Evolutionary conservation across 352 stramenopile species (phyloP).

Genomic region (Phytophthora cryptogea): DNA sequence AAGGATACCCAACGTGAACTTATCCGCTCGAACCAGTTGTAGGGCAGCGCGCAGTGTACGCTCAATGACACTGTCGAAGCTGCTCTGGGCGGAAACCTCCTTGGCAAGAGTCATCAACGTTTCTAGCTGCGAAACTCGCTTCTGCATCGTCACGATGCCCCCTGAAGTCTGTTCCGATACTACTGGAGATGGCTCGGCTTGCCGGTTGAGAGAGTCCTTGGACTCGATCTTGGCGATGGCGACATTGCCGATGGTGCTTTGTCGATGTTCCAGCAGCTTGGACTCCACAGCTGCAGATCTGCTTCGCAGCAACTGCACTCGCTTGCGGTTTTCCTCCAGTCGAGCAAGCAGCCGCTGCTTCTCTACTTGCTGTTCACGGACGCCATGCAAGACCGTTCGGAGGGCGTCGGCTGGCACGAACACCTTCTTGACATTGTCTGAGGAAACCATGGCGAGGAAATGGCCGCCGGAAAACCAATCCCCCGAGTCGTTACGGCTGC

Average conservation of each 20-base stretch:
- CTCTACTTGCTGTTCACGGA: slow-evolving; percentile 43
- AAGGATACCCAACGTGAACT: slow-evolving; percentile 64
- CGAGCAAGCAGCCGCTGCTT: slow-evolving; percentile 39
- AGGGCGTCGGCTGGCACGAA: slow-evolving; percentile 53
- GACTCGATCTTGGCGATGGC: slow-evolving; percentile 1
- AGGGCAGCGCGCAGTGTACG: slow-evolving; percentile 51
- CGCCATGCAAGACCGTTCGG: slow-evolving; percentile 39
- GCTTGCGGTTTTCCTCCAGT: slow-evolving; percentile 44
- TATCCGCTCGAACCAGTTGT: slow-evolving; percentile 64
- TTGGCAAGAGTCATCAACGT: slow-evolving; percentile 60
- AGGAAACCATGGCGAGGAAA: slow-evolving; percentile 7
- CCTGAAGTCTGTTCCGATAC: slow-evolving; percentile 16
- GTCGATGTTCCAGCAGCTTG: slow-evolving; percentile 48
- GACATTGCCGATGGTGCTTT: slow-evolving; percentile 31
- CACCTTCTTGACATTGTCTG: slow-evolving; percentile 24
- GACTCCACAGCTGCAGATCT: slow-evolving; percentile 50
- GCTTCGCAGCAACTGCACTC: slow-evolving; percentile 40
- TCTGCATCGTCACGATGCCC: slow-evolving; percentile 39
- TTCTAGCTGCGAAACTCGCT: slow-evolving; percentile 61
- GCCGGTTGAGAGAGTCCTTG: background rate
- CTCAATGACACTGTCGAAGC: slow-evolving; percentile 61
- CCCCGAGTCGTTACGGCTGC: slow-evolving; percentile 3
- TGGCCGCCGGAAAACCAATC: background rate
- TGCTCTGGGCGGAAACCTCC: slow-evolving; percentile 62
- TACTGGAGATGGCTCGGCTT: background rate